Base-by-base conservation (phyloP, 2,329 filamentous ascomycete species). In the Camptophora hylomeconis region DNA sequence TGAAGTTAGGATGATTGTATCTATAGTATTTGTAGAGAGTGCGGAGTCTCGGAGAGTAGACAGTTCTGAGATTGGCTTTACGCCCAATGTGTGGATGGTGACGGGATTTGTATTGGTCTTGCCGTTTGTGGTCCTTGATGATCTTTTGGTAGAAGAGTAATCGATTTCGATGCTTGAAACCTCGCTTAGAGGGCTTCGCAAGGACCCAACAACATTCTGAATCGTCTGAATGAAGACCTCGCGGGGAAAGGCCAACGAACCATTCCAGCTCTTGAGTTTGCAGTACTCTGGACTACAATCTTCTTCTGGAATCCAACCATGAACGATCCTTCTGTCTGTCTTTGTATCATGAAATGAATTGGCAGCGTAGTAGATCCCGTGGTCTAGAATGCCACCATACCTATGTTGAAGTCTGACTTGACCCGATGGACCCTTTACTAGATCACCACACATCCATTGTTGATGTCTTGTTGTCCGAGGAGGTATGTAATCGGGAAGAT, bases 261-360 rank as follows among this genome's bases (percentile, higher is more conserved):
- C 62, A 12, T 58, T 65, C 61, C 63, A 67, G 7, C 58, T 59
- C 38, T 66, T 61, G 31, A 58, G 49, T 3, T 59, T 53, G 9
- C 55, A 38, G 3, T 46, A 35, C 30, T 63, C 48, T 1, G 58
- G 52, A n/a, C 24, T 14, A 3, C 67, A 37, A 26, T 65, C 60
- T 7, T 68, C 62, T 37, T 68, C 63, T 2, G 53, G 57, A 19
- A 68, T 49, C 63, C 64, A 68, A 3, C 61, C 61, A 44, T 55
- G 65, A 1, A 60, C 48, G 3, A 67, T 49, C 8, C 54, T 50
- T 17, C 49, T 48, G 1, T 50, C 45, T 0, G 56, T 53, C 4
- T 52, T 40, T 0, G 60, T 58, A 24, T 68, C 60, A 38, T 50
- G 54, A 38, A 64, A 67, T 0, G 61, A 58, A 28, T 61, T 65